These are phyloP conservation scores for Symbiotaphrina buchneri DNA, from an alignment of 495 filamentous ascomycete species.

Conservation along the genomic window DNA sequence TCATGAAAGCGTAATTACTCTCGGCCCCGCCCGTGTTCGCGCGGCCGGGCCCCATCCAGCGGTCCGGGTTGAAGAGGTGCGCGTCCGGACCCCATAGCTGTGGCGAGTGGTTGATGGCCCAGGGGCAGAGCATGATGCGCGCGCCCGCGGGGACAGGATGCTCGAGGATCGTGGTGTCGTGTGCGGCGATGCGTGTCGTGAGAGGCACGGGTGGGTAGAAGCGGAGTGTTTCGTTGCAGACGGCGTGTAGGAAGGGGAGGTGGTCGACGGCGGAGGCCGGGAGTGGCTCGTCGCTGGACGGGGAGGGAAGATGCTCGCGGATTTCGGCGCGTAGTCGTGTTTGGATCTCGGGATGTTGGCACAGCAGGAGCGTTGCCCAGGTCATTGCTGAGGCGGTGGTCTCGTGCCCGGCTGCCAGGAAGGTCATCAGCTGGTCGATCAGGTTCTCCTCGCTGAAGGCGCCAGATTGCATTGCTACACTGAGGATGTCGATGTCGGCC, in stretches of 20 bases:
- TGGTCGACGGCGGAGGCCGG: constrained; percentile 25
- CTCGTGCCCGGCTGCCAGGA: constrained; percentile 82
- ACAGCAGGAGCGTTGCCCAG: constrained; percentile 36
- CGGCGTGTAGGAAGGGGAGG: constrained; percentile 34
- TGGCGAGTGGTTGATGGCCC: constrained; percentile 15
- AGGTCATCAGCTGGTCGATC: constrained; percentile 86
- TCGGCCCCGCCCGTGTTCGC: constrained; percentile 17
- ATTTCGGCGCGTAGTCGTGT: constrained; percentile 33
- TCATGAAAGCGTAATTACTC: constrained; percentile 15
- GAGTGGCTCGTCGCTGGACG: constrained; percentile 20
- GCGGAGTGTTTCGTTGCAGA: constrained; percentile 36
- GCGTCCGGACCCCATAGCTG: constrained; percentile 17
- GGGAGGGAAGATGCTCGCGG: constrained; percentile 35
- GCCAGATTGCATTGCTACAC: constrained; percentile 55
- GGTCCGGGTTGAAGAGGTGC: constrained; percentile 19
- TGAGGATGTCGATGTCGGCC: constrained; percentile 53
- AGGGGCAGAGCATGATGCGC: constrained; percentile 22
- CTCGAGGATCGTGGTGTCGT: constrained; percentile 39
- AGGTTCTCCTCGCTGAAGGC: constrained; percentile 62
- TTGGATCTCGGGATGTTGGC: constrained; percentile 32
- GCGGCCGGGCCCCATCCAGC: constrained; percentile 13
- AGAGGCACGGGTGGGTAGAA: constrained; percentile 32
- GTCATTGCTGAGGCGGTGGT: constrained; percentile 36
- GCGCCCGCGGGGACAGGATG: constrained; percentile 31
- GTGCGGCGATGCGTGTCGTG: constrained; percentile 36